These are phyloP conservation scores for Microcyclospora tardicrescens DNA, from an alignment of 2,329 filamentous ascomycete genomes.

Conservation along the genomic window DNA sequence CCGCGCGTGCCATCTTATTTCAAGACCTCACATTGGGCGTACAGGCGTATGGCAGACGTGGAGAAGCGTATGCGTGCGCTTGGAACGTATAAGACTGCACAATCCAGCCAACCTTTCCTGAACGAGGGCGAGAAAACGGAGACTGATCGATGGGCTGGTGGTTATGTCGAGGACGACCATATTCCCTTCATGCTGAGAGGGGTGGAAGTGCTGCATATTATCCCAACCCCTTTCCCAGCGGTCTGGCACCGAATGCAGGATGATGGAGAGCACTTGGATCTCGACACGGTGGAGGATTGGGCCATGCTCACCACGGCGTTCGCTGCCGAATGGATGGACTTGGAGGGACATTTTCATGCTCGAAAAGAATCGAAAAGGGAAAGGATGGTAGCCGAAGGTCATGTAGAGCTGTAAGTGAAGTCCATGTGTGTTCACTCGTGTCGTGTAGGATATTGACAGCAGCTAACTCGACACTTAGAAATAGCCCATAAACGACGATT, in stretches of 20 bases:
- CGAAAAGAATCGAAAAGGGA: conserved; percentile 2
- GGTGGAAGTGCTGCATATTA: conserved; percentile 80
- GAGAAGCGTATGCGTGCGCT: conserved; percentile 62
- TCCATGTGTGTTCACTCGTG: no score
- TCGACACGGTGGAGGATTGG: conserved; percentile 75
- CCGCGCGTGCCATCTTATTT: conserved; percentile 78
- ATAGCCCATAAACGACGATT: no score
- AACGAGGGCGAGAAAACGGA: conserved; percentile 45
- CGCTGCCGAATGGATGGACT: conserved; percentile 81
- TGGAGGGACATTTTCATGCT: conserved; percentile 44
- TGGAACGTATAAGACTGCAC: conserved; percentile 50
- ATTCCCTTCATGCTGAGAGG: conserved; percentile 78
- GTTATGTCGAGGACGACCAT: conserved; percentile 63
- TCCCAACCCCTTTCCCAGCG: conserved; percentile 65
- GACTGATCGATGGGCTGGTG: conserved; percentile 37
- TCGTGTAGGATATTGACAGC: no score
- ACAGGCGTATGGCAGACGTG: conserved; percentile 58
- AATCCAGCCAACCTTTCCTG: conserved; percentile 42
- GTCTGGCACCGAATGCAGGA: conserved; percentile 84
- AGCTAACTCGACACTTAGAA: no score
- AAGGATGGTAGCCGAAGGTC: conserved; percentile 2
- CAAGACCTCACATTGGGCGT: conserved; percentile 85
- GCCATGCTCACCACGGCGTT: conserved; percentile 72
- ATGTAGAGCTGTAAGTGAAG: conserved; percentile 11
- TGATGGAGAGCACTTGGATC: conserved; percentile 71